Evolutionary conservation across 305 asterid genomes (phyloP).

Genomic region (Fraxinus floribunda): DNA sequence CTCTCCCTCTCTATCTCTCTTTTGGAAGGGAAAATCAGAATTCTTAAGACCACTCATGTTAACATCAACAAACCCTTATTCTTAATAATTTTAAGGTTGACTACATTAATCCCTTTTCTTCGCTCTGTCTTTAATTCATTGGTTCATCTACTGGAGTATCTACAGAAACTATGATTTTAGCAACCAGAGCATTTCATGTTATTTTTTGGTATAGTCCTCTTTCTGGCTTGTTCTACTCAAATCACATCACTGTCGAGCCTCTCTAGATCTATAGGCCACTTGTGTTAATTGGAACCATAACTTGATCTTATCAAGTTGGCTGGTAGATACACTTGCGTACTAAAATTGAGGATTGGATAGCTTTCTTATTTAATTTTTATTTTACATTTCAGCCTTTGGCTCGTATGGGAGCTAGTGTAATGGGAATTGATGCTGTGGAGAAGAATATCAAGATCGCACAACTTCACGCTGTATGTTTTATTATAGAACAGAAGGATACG

Average conservation of each 20-base stretch:
- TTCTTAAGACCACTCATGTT: constrained; percentile 1
- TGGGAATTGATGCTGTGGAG: constrained; percentile 88
- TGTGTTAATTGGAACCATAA: constrained; percentile 8
- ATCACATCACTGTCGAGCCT: not conserved
- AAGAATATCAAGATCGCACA: constrained; percentile 85
- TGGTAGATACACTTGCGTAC: constrained; percentile 6
- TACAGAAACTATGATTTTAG: not conserved
- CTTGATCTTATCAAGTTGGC: not conserved
- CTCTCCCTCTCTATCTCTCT: not conserved
- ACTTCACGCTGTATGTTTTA: constrained; percentile 73
- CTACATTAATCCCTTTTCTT: not conserved
- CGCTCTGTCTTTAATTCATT: not conserved
- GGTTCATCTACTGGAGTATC: not conserved
- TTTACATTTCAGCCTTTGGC: constrained; percentile 70
- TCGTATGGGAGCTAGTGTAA: constrained; percentile 81
- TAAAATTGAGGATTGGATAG: constrained; percentile 12
- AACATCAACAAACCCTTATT: not conserved
- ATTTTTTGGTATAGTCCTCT: not conserved
- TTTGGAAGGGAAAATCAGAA: not conserved
- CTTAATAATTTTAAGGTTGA: not conserved
- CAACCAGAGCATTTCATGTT: not conserved
- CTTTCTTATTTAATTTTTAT: constrained; percentile 6
- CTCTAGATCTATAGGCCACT: not conserved
- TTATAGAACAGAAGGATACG: constrained; percentile 12
- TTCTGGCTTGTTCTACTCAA: not conserved